Base-by-base conservation (phyloP, 1,284 basidiomycete genomes). In the Ustilago nuda region DNA sequence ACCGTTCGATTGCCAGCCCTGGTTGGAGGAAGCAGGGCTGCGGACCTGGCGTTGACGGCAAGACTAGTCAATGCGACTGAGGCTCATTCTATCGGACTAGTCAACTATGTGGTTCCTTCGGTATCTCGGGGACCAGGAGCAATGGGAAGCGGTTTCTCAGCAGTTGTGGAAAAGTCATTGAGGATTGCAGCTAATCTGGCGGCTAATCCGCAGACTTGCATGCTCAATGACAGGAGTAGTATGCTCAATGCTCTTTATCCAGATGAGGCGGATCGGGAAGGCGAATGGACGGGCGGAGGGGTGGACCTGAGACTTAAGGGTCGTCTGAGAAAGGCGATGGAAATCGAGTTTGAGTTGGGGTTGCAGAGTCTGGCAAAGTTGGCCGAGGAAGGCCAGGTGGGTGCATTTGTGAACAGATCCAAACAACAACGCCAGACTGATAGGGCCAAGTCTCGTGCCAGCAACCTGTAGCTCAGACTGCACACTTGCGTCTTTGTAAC, bases 151-250 rank as follows among this genome's bases (percentile, higher is more conserved):
- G 64, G 60, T 8, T 63, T 63, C 23, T 56, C 60, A 13, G 19
- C n/a, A 3, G 74, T 64, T 15, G 61, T 76, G 45, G 52, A 63
- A 2, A 72, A 63, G 43, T 61, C 69, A 3, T 52, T 76, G 27
- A 27, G 56, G 12, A 36, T 72, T 17, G 74, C 74, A 15, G 61
- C 61, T 11, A 37, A 53, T 3, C 17, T 76, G 15, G 62, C 66
- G 19, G 59, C 61, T 1, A 64, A 69, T n/a, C 74, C 74, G 11
- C 64, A 67, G 17, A 76, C 50, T 27, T 76, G 74, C 53, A 76
- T 76, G 74, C 41, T 72, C 15, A 76, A 76, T 51, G 74, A 76
- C 32, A 56, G 74, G 5, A n/a, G 32, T 7, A 76, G 74, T 35
- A 68, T 72, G 61, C 43, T 72, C 32, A 56, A 60, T 27, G 63